Evolutionary conservation across 805 yeast species (phyloP).

Genomic region (Wickerhamomyces sydowiorum): DNA sequence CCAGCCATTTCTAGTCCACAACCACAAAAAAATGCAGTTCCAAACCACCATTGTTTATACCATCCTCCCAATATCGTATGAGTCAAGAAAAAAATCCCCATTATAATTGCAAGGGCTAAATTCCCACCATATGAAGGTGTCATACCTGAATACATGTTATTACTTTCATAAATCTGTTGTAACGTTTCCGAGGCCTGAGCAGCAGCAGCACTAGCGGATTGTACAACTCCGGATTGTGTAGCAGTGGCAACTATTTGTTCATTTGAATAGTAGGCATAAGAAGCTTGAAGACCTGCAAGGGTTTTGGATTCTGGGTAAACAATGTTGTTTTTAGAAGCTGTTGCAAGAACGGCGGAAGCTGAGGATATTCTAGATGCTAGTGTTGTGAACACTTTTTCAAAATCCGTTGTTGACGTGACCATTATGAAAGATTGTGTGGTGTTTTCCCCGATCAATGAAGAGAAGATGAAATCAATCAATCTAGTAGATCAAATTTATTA

Average conservation of each 20-base stretch:
- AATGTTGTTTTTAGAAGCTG: neutral
- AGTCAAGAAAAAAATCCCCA: constrained; percentile 37
- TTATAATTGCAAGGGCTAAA: constrained; percentile 46
- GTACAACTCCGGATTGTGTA: neutral
- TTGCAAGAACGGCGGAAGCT: neutral
- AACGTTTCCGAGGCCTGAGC: constrained; percentile 3
- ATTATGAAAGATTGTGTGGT: too few relatives aligned
- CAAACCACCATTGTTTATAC: constrained; percentile 62
- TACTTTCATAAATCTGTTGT: constrained; percentile 4
- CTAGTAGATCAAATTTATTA: too few relatives aligned
- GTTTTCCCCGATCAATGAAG: too few relatives aligned
- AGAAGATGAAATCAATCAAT: too few relatives aligned
- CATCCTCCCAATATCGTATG: constrained; percentile 39
- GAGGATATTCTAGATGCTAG: neutral
- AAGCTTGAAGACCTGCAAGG: neutral
- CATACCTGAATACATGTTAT: constrained; percentile 29
- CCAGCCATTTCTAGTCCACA: constrained; percentile 60
- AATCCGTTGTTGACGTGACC: neutral
- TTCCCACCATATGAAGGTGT: constrained; percentile 55
- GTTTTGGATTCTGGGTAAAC: neutral
- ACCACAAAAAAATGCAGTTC: constrained; percentile 50
- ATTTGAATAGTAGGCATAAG: constrained; percentile 4
- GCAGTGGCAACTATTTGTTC: constrained; percentile 12
- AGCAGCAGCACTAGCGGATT: constrained; percentile 8
- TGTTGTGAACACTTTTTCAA: neutral